These are phyloP conservation scores for Achlya hypogyna DNA, from an alignment of 352 stramenopile species.

Conservation along the genomic window DNA sequence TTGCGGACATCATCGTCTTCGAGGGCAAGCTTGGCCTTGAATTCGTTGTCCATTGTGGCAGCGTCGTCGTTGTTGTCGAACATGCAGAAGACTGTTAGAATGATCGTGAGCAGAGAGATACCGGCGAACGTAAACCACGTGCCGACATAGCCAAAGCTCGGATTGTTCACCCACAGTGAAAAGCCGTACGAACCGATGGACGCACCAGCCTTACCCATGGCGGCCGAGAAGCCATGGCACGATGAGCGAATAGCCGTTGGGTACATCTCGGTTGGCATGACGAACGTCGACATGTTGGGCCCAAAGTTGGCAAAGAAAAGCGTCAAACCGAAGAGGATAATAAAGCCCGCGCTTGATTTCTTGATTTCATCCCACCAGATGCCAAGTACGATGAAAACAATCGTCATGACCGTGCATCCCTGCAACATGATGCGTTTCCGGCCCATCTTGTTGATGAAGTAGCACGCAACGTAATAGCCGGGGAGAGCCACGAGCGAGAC, in stretches of 20 bases:
- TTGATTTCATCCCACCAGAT: conserved; percentile 22
- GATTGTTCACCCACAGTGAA: conserved; percentile 1
- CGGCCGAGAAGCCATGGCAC: neutral
- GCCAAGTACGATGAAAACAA: conserved; percentile 20
- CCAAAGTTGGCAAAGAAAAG: conserved; percentile 34
- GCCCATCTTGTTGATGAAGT: conserved; percentile 28
- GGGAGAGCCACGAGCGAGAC: conserved; percentile 25
- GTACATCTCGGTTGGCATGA: too few relatives aligned
- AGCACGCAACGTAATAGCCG: conserved; percentile 33
- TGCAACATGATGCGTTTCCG: conserved; percentile 27
- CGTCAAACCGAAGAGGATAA: conserved; percentile 27
- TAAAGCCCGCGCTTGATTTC: conserved; percentile 10
- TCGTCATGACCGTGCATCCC: conserved; percentile 22
- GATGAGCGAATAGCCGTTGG: neutral
- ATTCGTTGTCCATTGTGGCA: conserved; percentile 50
- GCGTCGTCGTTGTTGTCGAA: conserved; percentile 50
- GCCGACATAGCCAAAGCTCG: conserved; percentile 24
- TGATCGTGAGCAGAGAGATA: conserved; percentile 29
- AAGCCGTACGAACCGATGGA: conserved; percentile 1
- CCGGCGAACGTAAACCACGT: neutral
- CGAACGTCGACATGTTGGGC: conserved; percentile 47
- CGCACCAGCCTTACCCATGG: too few relatives aligned
- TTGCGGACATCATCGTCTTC: conserved; percentile 6
- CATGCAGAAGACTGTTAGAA: conserved; percentile 49
- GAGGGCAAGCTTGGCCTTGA: conserved; percentile 24